Base-by-base conservation (phyloP, 2,329 filamentous ascomycete genomes). In the Ascocoryne sarcoides region DNA sequence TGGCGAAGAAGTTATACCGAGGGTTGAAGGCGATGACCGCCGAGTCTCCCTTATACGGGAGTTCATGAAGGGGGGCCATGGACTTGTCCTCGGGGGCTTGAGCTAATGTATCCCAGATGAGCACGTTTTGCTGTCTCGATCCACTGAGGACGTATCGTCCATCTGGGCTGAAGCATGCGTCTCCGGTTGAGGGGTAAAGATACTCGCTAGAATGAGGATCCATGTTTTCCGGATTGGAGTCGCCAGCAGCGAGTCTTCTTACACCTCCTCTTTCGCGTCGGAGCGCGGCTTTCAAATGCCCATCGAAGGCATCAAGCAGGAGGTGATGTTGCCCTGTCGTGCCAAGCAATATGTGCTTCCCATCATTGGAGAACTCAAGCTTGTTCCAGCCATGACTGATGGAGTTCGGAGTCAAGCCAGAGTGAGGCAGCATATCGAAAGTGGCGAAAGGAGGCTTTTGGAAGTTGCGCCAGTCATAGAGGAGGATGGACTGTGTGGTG, bases 331-430 rank as follows among this genome's bases (percentile, higher is more conserved):
- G 73, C 5, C 84, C 86, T 36, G 82, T 85, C 2, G 90, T 96
- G 10, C 84, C 85, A 14, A 98, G 62, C 4, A 98, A 71, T 35
- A 98, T 65, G 45, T 77, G 77, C 57, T 94, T 94, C 14, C 92
- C 92, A 56, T 98, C 92, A 55, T 98, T 98, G 43, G 86, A 92
- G 60, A 98, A 96, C 55, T 95, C 88, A 31, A 98, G 71, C 52
- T 84, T 88, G 1, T 85, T 92, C 92, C 92, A 98, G 9, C 81
- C 81, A 38, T 72, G 73, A 45, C 75, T 67, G 1, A 73, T 63
- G 37, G 43, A 37, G 50, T 68, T 36, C 62, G 73, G 46, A 61
- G 70, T 53, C 10, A 83, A 78, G 4, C 48, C 75, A 67, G 48
- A 75, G 67, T 37, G 68, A 54, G 56, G 64, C 44, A 56, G 37